Evolutionary conservation across 2,329 filamentous ascomycete species (phyloP).

Genomic region (Periglandula ipomoeae): DNA sequence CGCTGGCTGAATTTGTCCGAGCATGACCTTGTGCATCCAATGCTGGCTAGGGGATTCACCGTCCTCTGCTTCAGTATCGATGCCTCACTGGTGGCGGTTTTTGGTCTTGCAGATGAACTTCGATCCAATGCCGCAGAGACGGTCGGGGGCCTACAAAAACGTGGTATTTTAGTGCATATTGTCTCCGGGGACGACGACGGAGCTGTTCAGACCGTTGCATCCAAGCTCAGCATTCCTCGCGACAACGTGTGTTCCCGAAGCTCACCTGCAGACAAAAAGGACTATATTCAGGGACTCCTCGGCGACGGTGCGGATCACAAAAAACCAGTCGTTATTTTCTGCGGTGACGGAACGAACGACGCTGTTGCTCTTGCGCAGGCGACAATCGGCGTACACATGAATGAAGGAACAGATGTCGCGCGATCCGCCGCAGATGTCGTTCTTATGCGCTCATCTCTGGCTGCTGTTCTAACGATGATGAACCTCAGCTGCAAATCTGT

Average conservation of each 20-base stretch:
- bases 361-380: conserved; percentile 63
- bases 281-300: conserved; percentile 32
- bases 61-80: conserved; percentile 38
- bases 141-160: conserved; percentile 25
- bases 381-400: conserved; percentile 62
- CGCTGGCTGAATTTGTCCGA: conserved; percentile 33
- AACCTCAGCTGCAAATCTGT: conserved; percentile 38
- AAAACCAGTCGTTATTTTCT: conserved; percentile 50
- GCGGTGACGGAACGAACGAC: conserved; percentile 74
- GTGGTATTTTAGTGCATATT: conserved; percentile 35
- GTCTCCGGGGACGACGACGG: conserved; percentile 44
- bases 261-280: conserved; percentile 36
- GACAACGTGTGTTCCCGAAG: conserved; percentile 31
- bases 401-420: conserved; percentile 53
- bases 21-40: conserved; percentile 21
- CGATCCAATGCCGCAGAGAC: conserved; percentile 31
- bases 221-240: conserved; percentile 28
- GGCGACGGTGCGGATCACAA: conserved; percentile 6
- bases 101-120: conserved; percentile 36
- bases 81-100: conserved; percentile 27
- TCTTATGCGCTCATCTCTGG: conserved; percentile 47
- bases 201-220: conserved; percentile 34
- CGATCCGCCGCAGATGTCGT: conserved; percentile 60
- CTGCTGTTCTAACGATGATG: conserved; percentile 48
- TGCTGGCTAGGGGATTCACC: conserved; percentile 30